Conservation (phyloP, 805 yeast genomes). For the Candida wancherniae region DNA sequence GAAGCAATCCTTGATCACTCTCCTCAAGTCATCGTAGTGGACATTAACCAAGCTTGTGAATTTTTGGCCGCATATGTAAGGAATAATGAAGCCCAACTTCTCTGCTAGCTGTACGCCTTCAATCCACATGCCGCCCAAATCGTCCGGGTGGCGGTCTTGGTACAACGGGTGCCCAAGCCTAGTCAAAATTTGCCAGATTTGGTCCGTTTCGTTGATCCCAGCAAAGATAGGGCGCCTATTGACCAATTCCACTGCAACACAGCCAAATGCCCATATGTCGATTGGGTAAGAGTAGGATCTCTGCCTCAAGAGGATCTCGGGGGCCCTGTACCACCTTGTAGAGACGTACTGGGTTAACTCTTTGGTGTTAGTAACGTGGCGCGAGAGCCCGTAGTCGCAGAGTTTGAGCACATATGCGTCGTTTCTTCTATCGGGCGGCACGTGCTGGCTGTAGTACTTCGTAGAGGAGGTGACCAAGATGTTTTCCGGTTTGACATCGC, state of each 20-base stretch:
- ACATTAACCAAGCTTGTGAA: conserved; percentile 9
- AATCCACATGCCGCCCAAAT: conserved; percentile 70
- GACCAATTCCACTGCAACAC: conserved; percentile 70
- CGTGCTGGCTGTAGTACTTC: conserved; percentile 45
- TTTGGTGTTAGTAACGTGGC: conserved; percentile 48
- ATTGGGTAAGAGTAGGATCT: conserved; percentile 61
- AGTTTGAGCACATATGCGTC: conserved; percentile 61
- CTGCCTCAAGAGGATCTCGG: conserved; percentile 68
- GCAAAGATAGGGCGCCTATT: conserved; percentile 78
- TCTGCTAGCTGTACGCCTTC: conserved; percentile 52
- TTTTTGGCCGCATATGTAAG: conserved; percentile 48
- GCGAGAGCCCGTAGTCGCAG: conserved; percentile 78
- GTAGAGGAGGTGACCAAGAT: conserved; percentile 62
- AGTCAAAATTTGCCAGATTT: conserved; percentile 61
- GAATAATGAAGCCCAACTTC: conserved; percentile 53
- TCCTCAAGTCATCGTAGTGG: conserved; percentile 34
- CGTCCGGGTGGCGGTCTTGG: conserved; percentile 15
- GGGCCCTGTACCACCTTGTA: conserved; percentile 84
- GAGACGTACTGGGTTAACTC: conserved; percentile 74
- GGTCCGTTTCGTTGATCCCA: conserved; percentile 76
- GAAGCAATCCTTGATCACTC: conserved; percentile 47
- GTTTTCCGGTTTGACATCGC: conserved; percentile 94
- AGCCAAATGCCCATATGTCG: conserved; percentile 86
- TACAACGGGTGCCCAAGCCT: conserved; percentile 69
- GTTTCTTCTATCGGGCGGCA: conserved; percentile 37